Evolutionary conservation across 2,329 filamentous ascomycete species (phyloP), one percentile per base, ranked within the genome.

Genomic region (Neonectria neomacrospora): DNA sequence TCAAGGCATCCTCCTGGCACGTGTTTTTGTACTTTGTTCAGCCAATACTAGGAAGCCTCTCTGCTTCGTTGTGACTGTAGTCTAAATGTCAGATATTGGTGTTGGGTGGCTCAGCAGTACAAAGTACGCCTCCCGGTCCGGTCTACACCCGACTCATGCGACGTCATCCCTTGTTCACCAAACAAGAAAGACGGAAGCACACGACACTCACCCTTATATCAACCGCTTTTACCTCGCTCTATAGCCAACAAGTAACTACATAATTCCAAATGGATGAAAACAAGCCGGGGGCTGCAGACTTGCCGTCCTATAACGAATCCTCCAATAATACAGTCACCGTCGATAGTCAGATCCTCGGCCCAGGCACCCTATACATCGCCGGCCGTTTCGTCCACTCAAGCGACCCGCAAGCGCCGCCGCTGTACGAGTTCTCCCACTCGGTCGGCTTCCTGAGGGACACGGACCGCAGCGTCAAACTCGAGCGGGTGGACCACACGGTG

Each of bases 401-500:
- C 44, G 69, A 75, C 18, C 63, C 71, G 3, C 58, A 70, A 20
- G 68, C 72, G 16, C 71, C 73, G 32, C 74, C 77, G 1, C 67
- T 78, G 12, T 80, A 79, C 64, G 77, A 80, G 42, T 73, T 79
- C 58, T 79, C 78, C 1, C 76, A 78, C 58, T 72, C 72, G 6
- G 69, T 78, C 12, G 73, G 67, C 32, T 76, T 74, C 44, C 69
- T 80, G 10, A 69, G 70, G 32, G 75, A 79, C 39, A 68, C 71
- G 14, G 73, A 78, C 54, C 72, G 72, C 16, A 73, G 56, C 42
- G 73, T 80, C 6, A 67, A 67, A 45, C 59, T 80, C 37, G 68
- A 75, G 52, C 73, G 76, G 8, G 64, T 80, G n/a, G 74, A 79
- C 56, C 64, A 72, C 55, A 59, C 60, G 7, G 57, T 77, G 55